Base-by-base conservation (phyloP, 2,329 filamentous ascomycete species). In the Orbilia quercus region DNA sequence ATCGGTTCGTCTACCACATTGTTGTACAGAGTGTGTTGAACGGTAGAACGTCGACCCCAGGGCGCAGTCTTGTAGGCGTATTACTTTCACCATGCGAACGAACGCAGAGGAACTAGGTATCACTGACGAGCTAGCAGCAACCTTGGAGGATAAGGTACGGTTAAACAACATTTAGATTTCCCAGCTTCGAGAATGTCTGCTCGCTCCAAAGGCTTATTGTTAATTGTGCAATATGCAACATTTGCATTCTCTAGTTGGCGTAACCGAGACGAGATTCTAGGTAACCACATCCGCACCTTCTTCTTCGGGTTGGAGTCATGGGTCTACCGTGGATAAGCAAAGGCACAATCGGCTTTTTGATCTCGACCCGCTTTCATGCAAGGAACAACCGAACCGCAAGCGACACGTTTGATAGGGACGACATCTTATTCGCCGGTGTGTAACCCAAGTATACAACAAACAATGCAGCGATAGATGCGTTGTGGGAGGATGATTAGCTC, bases 231-330 rank as follows among this genome's bases (percentile, higher is more conserved):
- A 31, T 31, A 9, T 31, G n/a, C n/a, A n/a, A n/a, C n/a, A n/a
- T n/a, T n/a, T n/a, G n/a, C n/a, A n/a, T n/a, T n/a, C n/a, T 36
- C 6, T 7, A 6, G 14, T 7, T 7, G 34, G 23, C 47, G 2
- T 14, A 51, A 14, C 31, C 22, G 22, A 22, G 18, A 12, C 5
- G 12, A 51, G 12, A 18, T 14, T 25, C 44, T 60, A 60, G 57
- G 57, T 59, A 59, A n/a, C 55, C 44, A 50, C 28, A 25, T 23
- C 16, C n/a, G 5, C 57, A 50, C 57, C 57, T 60, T 60, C 57
- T 28, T 40, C 18, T 60, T 60, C 40, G 7, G 55, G 6, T n/a
- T n/a, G n/a, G n/a, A 25, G 14, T 25, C n/a, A 7, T 7, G 2
- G 20, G 51, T 16, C 11, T 6, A 23, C 28, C 16, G 16, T 59